A percentile compares a stretch with the other conserved stretches of the same genome.
Evolutionary conservation across 1,284 basidiomycete species (phyloP).

Genomic region (Cronartium quercuum): DNA sequence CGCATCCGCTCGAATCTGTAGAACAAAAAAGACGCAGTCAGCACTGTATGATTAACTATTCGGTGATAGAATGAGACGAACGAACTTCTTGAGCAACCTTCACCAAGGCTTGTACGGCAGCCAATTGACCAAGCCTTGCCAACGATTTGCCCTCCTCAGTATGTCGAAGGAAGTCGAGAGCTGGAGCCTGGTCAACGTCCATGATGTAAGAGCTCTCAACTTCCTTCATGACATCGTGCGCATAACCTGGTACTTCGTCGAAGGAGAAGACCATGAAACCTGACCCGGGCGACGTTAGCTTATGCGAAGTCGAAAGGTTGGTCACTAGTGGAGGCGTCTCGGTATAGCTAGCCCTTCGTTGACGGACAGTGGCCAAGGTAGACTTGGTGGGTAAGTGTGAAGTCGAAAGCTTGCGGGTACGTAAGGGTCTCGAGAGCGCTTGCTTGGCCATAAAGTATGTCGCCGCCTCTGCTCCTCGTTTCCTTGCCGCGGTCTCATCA

Average conservation of each 20-base stretch:
- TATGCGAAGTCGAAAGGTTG: no score
- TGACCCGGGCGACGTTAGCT: neutral
- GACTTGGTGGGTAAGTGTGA: constrained; percentile 4
- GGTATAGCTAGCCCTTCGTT: constrained; percentile 14
- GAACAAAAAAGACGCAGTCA: neutral
- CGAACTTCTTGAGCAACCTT: constrained; percentile 12
- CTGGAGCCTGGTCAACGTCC: constrained; percentile 15
- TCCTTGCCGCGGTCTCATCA: neutral
- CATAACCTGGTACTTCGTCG: constrained; percentile 1
- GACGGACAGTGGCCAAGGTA: neutral
- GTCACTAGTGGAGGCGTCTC: neutral
- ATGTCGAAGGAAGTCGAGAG: constrained; percentile 14
- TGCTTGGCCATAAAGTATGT: constrained; percentile 25
- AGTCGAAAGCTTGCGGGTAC: constrained; percentile 18
- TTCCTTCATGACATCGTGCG: neutral
- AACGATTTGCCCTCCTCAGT: constrained; percentile 3
- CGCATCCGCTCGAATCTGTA: constrained; percentile 10
- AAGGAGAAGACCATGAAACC: neutral
- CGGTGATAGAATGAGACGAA: neutral
- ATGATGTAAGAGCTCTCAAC: constrained; percentile 25
- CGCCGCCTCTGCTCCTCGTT: constrained; percentile 10
- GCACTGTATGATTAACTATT: neutral
- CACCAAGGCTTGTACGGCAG: neutral
- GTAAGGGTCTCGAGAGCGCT: neutral
- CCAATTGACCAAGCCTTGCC: neutral